A percentile compares a stretch with the other conserved stretches of the same genome.
Conservation (phyloP, 495 filamentous ascomycete species). For the Hypoxylon fuscum region DNA sequence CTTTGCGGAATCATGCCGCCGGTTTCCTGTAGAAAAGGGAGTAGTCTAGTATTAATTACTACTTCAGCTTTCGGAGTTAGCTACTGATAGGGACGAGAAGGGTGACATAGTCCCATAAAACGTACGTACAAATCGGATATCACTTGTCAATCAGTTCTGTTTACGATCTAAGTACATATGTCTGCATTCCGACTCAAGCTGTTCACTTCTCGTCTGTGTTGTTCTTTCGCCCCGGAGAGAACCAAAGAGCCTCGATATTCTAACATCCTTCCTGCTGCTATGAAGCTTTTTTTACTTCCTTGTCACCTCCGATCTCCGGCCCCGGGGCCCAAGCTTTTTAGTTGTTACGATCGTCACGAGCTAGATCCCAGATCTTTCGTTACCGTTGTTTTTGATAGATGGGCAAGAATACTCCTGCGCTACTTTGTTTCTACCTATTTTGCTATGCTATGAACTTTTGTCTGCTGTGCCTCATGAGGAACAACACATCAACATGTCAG, state of each 20-base stretch:
- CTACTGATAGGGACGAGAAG: background rate
- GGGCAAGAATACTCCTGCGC: no score
- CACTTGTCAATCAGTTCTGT: background rate
- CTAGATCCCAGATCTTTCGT: background rate
- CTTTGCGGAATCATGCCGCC: no score
- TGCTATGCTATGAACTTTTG: constrained; percentile 3
- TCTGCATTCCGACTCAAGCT: background rate
- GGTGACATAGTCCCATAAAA: background rate
- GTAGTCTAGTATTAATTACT: no score
- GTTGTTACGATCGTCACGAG: background rate
- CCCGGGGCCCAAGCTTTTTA: background rate
- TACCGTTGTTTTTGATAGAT: no score
- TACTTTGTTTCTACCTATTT: background rate
- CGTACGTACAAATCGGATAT: background rate
- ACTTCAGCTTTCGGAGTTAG: background rate
- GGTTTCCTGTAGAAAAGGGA: no score
- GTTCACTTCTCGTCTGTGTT: background rate
- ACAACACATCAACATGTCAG: background rate
- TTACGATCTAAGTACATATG: background rate
- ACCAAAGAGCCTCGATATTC: background rate
- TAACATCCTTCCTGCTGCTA: background rate
- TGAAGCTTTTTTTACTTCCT: background rate
- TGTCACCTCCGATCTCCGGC: background rate
- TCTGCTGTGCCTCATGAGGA: background rate
- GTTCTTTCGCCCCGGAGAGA: background rate